phyloP scores from a whole-genome alignment of 805 yeast species.

The Danielozyma ontarioensis region DNA sequence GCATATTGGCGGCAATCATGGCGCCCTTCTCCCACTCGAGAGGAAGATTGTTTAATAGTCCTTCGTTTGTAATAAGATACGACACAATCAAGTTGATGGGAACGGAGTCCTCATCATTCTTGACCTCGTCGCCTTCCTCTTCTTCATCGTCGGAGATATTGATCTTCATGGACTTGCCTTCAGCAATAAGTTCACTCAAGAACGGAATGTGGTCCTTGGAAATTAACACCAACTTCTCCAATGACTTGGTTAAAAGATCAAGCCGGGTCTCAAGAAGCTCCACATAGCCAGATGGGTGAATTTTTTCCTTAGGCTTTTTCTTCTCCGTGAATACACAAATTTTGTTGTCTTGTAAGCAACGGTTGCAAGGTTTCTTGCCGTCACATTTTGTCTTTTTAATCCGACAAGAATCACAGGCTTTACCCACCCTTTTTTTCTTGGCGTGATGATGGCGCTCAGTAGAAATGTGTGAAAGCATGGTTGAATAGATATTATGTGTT shows the following conservation, averaged over 20 bases:
- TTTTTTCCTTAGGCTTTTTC: constrained; percentile 48
- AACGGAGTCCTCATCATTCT: constrained; percentile 11
- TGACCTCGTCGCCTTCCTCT: neutral
- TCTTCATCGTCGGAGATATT: constrained; percentile 2
- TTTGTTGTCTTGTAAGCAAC: constrained; percentile 52
- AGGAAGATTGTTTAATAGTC: constrained; percentile 33
- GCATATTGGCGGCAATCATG: constrained; percentile 33
- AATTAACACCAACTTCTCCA: constrained; percentile 37
- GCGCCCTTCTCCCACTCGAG: constrained; percentile 44
- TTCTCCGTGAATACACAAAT: constrained; percentile 56
- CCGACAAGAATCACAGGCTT: constrained; percentile 61
- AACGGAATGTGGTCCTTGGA: constrained; percentile 12
- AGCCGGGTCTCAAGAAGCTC: constrained; percentile 58
- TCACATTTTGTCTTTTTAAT: constrained; percentile 61
- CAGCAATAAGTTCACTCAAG: neutral
- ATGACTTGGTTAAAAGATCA: constrained; percentile 45
- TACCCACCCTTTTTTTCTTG: constrained; percentile 54
- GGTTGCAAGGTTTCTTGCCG: constrained; percentile 56
- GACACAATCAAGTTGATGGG: constrained; percentile 47
- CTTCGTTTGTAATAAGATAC: constrained; percentile 36
- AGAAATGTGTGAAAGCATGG: no score
- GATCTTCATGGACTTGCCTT: constrained; percentile 2
- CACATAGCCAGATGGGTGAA: constrained; percentile 56
- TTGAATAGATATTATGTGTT: no score
- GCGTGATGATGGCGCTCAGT: constrained; percentile 9